A percentile compares a stretch with the other conserved stretches of the same genome.
Conservation (phyloP, 352 stramenopile species). For the Salisapilia sapeloensis region DNA sequence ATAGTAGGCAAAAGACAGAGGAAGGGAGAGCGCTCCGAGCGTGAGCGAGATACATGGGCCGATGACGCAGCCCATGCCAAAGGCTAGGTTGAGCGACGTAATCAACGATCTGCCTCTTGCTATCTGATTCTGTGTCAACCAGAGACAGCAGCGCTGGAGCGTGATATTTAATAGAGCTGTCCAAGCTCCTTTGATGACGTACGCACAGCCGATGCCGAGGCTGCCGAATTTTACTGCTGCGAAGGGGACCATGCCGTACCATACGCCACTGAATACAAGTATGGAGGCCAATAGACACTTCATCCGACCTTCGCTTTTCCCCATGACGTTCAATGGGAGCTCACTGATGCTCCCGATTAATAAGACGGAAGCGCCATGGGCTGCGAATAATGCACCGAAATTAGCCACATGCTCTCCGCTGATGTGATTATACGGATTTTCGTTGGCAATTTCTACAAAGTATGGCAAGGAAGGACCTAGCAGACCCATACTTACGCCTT, state of each 20-base stretch:
- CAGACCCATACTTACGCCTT: slow-evolving; percentile 46
- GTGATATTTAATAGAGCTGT: slow-evolving; percentile 61
- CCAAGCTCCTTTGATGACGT: slow-evolving; percentile 63
- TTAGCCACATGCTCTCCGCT: too few species aligned
- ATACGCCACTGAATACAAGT: slow-evolving; percentile 31
- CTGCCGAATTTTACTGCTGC: slow-evolving; percentile 41
- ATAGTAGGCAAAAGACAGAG: slow-evolving; percentile 42
- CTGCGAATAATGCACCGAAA: slow-evolving; percentile 59
- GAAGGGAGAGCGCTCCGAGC: slow-evolving; percentile 22
- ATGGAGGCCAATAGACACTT: slow-evolving; percentile 51
- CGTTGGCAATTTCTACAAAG: slow-evolving; percentile 29
- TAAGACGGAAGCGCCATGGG: slow-evolving; percentile 44
- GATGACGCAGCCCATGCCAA: slow-evolving; percentile 38
- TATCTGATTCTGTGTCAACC: slow-evolving; percentile 48
- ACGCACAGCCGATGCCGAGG: slow-evolving; percentile 44
- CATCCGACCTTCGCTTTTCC: slow-evolving; percentile 47
- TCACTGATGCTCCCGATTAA: slow-evolving; percentile 71
- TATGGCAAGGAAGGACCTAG: slow-evolving; percentile 43
- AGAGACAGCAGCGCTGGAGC: slow-evolving; percentile 53
- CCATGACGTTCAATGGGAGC: slow-evolving; percentile 43
- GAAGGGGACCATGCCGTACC: slow-evolving; percentile 44
- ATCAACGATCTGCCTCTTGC: slow-evolving; percentile 49
- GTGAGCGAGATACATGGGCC: slow-evolving; percentile 28
- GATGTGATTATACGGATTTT: too few species aligned
- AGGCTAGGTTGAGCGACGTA: slow-evolving; percentile 57